Percentiles rank a stretch among this genome's conserved stretches.
Conservation (phyloP, 768 basidiomycete genomes). For the Antrodiella citrinella region DNA sequence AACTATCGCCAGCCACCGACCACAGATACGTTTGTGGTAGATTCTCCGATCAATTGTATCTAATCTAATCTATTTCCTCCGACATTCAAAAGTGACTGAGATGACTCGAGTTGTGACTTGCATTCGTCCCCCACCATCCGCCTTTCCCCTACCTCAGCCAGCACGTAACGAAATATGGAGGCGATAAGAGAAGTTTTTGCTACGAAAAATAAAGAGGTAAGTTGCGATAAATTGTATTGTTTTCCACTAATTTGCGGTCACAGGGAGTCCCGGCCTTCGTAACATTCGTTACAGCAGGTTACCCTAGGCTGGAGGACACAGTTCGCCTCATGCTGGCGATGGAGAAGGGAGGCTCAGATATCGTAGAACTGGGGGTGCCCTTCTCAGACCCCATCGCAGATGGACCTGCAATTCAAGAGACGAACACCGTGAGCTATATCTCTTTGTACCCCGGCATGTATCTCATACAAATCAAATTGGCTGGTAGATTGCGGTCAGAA, state of each 20-base stretch:
- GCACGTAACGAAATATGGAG: slow-evolving; percentile 43
- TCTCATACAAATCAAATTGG: neutral
- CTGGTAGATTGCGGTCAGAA: slow-evolving; percentile 71
- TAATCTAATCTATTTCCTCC: neutral
- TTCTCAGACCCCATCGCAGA: slow-evolving; percentile 97
- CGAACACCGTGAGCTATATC: slow-evolving; percentile 68
- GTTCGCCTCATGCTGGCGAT: slow-evolving; percentile 86
- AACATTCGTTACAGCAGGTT: slow-evolving; percentile 94
- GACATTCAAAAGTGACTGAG: too few relatives aligned
- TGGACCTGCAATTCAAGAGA: slow-evolving; percentile 87
- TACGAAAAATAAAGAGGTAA: slow-evolving; percentile 50
- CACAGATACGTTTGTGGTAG: too few relatives aligned
- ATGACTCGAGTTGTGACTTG: neutral
- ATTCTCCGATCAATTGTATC: neutral
- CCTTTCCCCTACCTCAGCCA: slow-evolving; percentile 4
- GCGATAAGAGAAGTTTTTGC: slow-evolving; percentile 63
- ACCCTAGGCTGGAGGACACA: slow-evolving; percentile 70
- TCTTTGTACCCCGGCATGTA: neutral
- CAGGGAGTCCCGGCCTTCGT: slow-evolving; percentile 59
- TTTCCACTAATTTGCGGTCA: too few relatives aligned
- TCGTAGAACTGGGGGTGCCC: slow-evolving; percentile 92
- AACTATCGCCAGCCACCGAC: too few relatives aligned
- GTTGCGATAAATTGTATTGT: slow-evolving; percentile 10
- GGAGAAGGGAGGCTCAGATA: slow-evolving; percentile 88
- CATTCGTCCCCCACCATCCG: slow-evolving; percentile 6